Evolutionary conservation across 176 grass and related monocot species (phyloP).

Genomic region (barley (Hordeum vulgare)): MorexV3_pseudomolecules_assembly NC_058521.1:53201776-53202275

Average conservation of each 20-base stretch:
- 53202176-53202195: background rate
- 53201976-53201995: background rate
- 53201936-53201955: background rate
- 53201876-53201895: background rate
- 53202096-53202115: conserved; percentile 39
- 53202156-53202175: background rate
- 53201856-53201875: background rate
- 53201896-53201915: conserved; percentile 9
- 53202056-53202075: background rate
- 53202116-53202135: conserved; percentile 8
- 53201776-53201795: background rate
- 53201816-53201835: background rate
- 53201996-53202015: background rate
- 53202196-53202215: background rate
- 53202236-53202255: background rate
- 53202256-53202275: background rate
- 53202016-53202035: conserved; percentile 28
- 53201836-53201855: background rate
- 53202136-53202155: background rate
- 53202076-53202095: conserved; percentile 34
- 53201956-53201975: conserved; percentile 1
- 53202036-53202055: conserved; percentile 27
- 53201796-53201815: background rate
- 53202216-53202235: background rate
- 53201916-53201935: conserved; percentile 1